Base-by-base conservation (phyloP, 331 rosid genomes). In the Ulmus americana region DNA sequence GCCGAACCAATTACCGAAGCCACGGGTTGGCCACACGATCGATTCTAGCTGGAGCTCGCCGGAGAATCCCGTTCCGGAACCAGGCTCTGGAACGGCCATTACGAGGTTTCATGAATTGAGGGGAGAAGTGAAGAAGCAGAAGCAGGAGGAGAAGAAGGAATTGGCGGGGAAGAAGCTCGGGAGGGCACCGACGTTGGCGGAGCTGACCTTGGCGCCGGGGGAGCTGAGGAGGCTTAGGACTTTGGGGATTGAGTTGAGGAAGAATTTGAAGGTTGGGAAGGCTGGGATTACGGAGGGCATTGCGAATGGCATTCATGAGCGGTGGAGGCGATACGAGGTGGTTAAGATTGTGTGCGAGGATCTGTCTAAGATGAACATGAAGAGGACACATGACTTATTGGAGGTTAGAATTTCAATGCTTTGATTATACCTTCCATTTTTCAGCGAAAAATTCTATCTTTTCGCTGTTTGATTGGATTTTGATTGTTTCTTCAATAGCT, bases 231-330 rank as follows among this genome's bases (percentile, higher is more conserved):
- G 96, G 73, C 69, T 92, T 76, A 74, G 70, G 77, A 76, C 58
- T 11, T 15, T 73, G 0, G 95, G 96, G 61, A 59, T 85, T 63
- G 55, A 50, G 65, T 46, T 78, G 90, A 75, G 52, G 80, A 85
- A 83, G 86, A 92, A 85, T 79, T 16, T 92, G 65, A 85, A 74
- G 65, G 53, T 89, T 54, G 96, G 98, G 55, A 92, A 92, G 78
- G 95, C 96, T 1, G 96, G 98, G 60, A 70, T 92, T n/a, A 92
- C 94, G 38, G 96, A 92, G 59, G 98, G 97, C 59, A 88, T 92
- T 42, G 86, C 89, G 22, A 89, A 88, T 60, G 79, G 95, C 38
- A 89, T 92, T 77, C 96, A 92, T 58, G 98, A 92, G 80, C 83
- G 87, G 61, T 88, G 98, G 98, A 72, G 96, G 65, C 60, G 75